Conservation (phyloP, 805 yeast genomes). For the Naumovozyma baii region DNA sequence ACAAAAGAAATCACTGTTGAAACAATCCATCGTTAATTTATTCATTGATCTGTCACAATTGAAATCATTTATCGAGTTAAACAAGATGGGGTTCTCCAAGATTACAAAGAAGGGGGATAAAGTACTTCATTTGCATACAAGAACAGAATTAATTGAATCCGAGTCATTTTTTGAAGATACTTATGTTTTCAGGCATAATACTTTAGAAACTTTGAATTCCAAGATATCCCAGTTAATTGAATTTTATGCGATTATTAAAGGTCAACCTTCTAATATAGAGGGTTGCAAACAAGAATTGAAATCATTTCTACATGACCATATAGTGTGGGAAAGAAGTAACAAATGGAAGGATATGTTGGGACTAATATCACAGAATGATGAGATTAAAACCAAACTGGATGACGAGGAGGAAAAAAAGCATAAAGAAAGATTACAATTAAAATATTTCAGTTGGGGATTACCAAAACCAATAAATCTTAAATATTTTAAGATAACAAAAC, state of each 20-base stretch:
- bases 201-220: constrained; percentile 41
- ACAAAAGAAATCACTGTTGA: constrained; percentile 55
- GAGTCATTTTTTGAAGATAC: constrained; percentile 38
- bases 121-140: constrained; percentile 47
- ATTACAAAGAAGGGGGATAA: constrained; percentile 88
- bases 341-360: constrained; percentile 95
- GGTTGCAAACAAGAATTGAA: constrained; percentile 46
- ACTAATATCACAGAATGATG: constrained; percentile 46
- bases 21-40: constrained; percentile 49
- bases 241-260: constrained; percentile 44
- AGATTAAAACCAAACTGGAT: constrained; percentile 20
- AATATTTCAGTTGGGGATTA: constrained; percentile 26
- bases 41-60: constrained; percentile 73
- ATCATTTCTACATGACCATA: constrained; percentile 70
- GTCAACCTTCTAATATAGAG: constrained; percentile 29
- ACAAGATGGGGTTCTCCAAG: constrained; percentile 77
- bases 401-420: constrained; percentile 11
- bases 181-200: constrained; percentile 44
- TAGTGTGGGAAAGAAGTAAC: constrained; percentile 93
- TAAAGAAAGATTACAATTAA: constrained; percentile 27
- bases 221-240: constrained; percentile 44
- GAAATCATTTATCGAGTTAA: constrained; percentile 73
- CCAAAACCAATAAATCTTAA: constrained; percentile 25
- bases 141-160: constrained; percentile 38
- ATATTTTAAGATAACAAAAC: constrained; percentile 22